These are phyloP conservation scores for Gyrodon lividus DNA, from an alignment of 768 basidiomycete species.

Conservation along the genomic window DNA sequence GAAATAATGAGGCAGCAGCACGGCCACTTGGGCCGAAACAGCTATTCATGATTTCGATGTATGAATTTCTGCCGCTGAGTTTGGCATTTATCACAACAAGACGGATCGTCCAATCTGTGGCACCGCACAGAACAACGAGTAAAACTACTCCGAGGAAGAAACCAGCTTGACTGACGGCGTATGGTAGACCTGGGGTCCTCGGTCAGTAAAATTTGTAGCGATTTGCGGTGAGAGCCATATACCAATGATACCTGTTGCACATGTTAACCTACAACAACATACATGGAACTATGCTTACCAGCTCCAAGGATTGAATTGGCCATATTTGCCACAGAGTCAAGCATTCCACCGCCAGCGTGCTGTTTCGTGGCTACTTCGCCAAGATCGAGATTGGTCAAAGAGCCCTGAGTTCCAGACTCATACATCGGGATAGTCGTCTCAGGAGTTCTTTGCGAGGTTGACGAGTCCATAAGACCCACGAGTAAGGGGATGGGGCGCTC, in stretches of 20 bases:
- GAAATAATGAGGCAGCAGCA: slow-evolving; percentile 93
- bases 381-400: slow-evolving; percentile 44
- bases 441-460: slow-evolving; percentile 50
- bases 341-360: slow-evolving; percentile 66
- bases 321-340: slow-evolving; percentile 90
- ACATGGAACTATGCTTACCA: slow-evolving; percentile 44
- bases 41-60: slow-evolving; percentile 92
- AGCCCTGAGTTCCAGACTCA: slow-evolving; percentile 32
- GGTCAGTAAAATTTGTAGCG: slow-evolving; percentile 2
- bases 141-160: slow-evolving; percentile 87
- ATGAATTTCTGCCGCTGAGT: slow-evolving; percentile 86
- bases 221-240: slow-evolving; percentile 7
- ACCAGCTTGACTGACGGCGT: slow-evolving; percentile 92
- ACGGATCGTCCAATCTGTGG: slow-evolving; percentile 98
- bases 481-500: slow-evolving; percentile 75
- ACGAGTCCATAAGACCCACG: slow-evolving; percentile 71
- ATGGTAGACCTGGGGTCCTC: slow-evolving; percentile 70
- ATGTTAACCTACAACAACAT: slow-evolving; percentile 16
- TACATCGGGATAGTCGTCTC: slow-evolving; percentile 56
- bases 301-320: slow-evolving; percentile 95
- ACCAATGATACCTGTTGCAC: slow-evolving; percentile 68
- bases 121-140: slow-evolving; percentile 70
- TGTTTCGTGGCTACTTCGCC: slow-evolving; percentile 70
- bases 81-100: slow-evolving; percentile 96
- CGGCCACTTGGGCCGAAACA: slow-evolving; percentile 92